Conservation (phyloP, 2,329 filamentous ascomycete species). For the Endocalyx cinctus region DNA sequence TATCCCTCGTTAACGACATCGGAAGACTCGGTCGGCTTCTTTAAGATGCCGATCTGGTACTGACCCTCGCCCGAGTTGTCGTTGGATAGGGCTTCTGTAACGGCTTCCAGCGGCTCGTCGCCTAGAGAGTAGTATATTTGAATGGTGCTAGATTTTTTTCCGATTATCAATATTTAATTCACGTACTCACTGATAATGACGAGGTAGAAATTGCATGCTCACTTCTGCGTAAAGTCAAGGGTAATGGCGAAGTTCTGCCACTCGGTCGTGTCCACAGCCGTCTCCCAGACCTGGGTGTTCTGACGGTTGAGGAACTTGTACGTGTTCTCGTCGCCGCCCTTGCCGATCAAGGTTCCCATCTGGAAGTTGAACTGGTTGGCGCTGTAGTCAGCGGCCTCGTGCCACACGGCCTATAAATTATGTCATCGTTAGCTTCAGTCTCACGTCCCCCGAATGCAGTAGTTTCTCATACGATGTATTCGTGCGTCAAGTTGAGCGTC, state of each 20-base stretch:
- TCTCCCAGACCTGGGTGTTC: slow-evolving; percentile 35
- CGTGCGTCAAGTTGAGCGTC: slow-evolving; percentile 27
- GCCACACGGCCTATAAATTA: slow-evolving; percentile 27
- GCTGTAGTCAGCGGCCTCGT: slow-evolving; percentile 23
- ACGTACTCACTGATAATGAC: no score
- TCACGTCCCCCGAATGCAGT: no score
- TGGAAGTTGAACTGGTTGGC: slow-evolving; percentile 32
- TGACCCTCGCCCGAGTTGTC: slow-evolving; percentile 50
- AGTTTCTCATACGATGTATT: slow-evolving; percentile 22
- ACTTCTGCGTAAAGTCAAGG: slow-evolving; percentile 53
- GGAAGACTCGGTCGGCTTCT: slow-evolving; percentile 49
- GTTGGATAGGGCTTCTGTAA: slow-evolving; percentile 40
- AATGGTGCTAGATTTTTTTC: slow-evolving; percentile 40
- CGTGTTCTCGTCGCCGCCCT: slow-evolving; percentile 30
- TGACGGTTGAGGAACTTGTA: slow-evolving; percentile 37
- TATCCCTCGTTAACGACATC: slow-evolving; percentile 47
- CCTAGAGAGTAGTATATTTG: slow-evolving; percentile 53
- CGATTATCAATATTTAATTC: background rate
- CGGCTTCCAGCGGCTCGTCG: slow-evolving; percentile 39
- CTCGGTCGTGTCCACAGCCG: slow-evolving; percentile 35
- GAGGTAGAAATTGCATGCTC: no score
- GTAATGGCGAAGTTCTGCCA: slow-evolving; percentile 61
- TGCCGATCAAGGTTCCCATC: slow-evolving; percentile 29
- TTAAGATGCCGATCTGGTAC: slow-evolving; percentile 55
- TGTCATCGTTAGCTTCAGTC: no score